These are phyloP conservation scores for Phytophthora sojae DNA, from an alignment of 352 stramenopile genomes.

Conservation along the genomic window DNA sequence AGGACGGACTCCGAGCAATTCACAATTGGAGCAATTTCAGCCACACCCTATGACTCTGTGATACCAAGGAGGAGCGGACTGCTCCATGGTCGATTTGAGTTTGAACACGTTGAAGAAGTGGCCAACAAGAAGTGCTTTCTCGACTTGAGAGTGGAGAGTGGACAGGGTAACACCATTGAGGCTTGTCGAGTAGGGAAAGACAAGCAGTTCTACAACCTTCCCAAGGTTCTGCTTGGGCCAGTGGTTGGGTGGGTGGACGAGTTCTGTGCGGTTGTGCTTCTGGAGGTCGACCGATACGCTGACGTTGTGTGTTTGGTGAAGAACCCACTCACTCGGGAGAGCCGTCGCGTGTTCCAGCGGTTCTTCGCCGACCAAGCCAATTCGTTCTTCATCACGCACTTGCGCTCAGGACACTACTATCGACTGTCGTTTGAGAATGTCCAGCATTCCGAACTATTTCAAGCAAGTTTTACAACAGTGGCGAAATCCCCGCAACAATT, in stretches of 20 bases:
- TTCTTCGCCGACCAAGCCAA: constrained; percentile 55
- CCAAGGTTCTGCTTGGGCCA: constrained; percentile 63
- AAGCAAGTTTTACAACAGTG: constrained; percentile 61
- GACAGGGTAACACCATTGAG: constrained; percentile 11
- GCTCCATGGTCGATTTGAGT: constrained; percentile 57
- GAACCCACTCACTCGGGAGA: constrained; percentile 59
- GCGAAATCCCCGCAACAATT: constrained; percentile 38
- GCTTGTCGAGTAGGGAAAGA: constrained; percentile 26
- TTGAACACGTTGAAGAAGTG: constrained; percentile 48
- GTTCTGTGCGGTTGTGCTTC: constrained; percentile 59
- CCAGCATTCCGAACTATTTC: constrained; percentile 40
- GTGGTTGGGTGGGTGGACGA: constrained; percentile 79
- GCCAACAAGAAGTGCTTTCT: constrained; percentile 43
- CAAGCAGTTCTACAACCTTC: constrained; percentile 20
- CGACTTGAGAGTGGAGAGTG: constrained; percentile 19
- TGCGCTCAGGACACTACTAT: constrained; percentile 69
- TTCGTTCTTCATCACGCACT: constrained; percentile 72
- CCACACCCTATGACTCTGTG: background rate
- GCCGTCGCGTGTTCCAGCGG: constrained; percentile 53
- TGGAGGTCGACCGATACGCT: constrained; percentile 69
- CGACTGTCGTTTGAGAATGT: constrained; percentile 59
- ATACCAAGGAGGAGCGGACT: constrained; percentile 23
- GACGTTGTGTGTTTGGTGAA: constrained; percentile 63
- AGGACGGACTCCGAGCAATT: constrained; percentile 53
- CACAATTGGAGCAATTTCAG: constrained; percentile 52